These are phyloP conservation scores for Abrus precatorius DNA, from an alignment of 306 rosid species.

Conservation along the genomic window DNA sequence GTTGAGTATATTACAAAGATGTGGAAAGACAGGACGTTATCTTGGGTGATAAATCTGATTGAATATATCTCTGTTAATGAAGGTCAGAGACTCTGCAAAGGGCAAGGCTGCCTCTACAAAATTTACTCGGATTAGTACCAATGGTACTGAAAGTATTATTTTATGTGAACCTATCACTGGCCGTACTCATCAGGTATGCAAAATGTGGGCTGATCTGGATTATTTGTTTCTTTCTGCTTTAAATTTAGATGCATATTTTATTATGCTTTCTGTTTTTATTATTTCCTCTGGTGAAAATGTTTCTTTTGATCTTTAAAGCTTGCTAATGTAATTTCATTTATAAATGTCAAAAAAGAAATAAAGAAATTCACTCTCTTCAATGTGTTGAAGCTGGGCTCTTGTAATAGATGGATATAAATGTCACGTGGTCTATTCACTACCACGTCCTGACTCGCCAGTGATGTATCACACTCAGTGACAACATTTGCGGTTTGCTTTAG, in stretches of 20 bases:
- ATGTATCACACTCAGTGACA: conserved; percentile 28
- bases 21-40: conserved; percentile 8
- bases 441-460: not conserved
- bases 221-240: conserved; percentile 3
- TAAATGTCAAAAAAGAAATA: not conserved
- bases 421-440: not conserved
- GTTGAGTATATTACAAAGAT: conserved; percentile 3
- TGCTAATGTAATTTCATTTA: conserved; percentile 3
- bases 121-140: conserved; percentile 71
- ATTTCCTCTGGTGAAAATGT: not conserved
- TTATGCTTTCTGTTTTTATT: conserved; percentile 1
- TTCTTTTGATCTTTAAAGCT: not conserved
- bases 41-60: conserved; percentile 35
- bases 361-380: conserved; percentile 3
- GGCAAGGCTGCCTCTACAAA: conserved; percentile 84
- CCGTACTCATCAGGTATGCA: conserved; percentile 86
- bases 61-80: conserved; percentile 48
- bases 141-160: conserved; percentile 79
- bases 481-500: not conserved
- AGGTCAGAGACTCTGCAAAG: conserved; percentile 63
- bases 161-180: conserved; percentile 87
- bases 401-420: not conserved
- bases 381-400: conserved; percentile 28
- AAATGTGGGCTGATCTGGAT: conserved; percentile 11
- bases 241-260: conserved; percentile 25